Percentiles rank a stretch among this genome's conserved stretches.
Evolutionary conservation across 306 rosid species (phyloP).

Genomic region (Geum urbanum): DNA sequence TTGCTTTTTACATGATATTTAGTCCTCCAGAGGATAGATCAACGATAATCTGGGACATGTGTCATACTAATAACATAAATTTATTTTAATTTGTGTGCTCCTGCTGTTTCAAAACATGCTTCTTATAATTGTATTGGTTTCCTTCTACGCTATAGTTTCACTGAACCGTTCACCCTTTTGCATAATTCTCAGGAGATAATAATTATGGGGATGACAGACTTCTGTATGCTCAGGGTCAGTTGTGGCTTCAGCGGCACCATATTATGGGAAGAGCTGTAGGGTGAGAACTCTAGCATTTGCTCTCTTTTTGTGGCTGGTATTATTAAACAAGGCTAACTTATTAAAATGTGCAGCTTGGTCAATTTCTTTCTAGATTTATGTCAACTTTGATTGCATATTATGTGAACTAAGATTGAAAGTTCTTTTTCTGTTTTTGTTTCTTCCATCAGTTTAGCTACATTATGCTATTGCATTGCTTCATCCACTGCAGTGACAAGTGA

Average conservation of each 20-base stretch:
- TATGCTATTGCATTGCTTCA: background rate
- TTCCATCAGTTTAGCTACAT: background rate
- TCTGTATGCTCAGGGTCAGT: conserved; percentile 87
- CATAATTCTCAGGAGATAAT: conserved; percentile 65
- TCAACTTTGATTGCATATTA: background rate
- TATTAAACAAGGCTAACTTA: background rate
- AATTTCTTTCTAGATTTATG: background rate
- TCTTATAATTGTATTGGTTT: conserved; percentile 11
- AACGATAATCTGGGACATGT: background rate
- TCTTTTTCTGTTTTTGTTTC: background rate
- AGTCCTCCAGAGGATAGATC: background rate
- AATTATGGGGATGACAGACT: conserved; percentile 88
- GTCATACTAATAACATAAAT: background rate
- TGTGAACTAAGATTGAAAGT: background rate
- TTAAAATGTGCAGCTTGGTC: background rate
- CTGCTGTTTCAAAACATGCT: background rate
- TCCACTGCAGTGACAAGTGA: background rate
- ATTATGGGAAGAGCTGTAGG: conserved; percentile 98
- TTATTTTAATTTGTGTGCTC: background rate
- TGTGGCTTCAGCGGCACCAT: conserved; percentile 87
- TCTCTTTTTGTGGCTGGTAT: background rate
- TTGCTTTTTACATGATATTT: conserved; percentile 15
- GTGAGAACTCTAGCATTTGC: conserved; percentile 33
- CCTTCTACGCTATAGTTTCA: background rate
- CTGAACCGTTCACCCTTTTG: background rate